phyloP scores from a whole-genome alignment of 1,284 basidiomycete species.

The Cystobasidium slooffiae region DNA sequence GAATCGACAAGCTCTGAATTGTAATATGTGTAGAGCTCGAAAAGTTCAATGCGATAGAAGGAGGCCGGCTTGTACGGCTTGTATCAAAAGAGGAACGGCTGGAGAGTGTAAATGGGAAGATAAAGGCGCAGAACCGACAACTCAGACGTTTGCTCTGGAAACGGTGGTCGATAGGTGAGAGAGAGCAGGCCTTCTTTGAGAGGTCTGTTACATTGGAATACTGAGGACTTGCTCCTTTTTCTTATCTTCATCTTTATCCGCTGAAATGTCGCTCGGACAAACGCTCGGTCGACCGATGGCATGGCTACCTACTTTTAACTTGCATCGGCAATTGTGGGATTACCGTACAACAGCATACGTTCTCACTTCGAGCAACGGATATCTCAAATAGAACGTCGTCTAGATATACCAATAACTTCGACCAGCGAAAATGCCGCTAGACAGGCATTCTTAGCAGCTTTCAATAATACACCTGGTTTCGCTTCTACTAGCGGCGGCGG shows the following conservation, averaged over 20 bases:
- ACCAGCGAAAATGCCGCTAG: slow-evolving; percentile 17
- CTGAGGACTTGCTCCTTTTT: neutral
- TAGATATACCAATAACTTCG: slow-evolving; percentile 15
- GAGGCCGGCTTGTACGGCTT: slow-evolving; percentile 25
- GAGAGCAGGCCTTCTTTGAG: neutral
- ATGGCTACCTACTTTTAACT: neutral
- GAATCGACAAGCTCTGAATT: slow-evolving; percentile 32
- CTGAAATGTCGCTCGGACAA: slow-evolving; percentile 2
- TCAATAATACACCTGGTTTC: neutral
- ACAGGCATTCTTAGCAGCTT: slow-evolving; percentile 18
- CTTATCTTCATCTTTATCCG: neutral
- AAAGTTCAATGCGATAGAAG: slow-evolving; percentile 33
- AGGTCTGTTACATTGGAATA: no score
- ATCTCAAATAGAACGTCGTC: slow-evolving; percentile 18
- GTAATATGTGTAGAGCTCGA: slow-evolving; percentile 28
- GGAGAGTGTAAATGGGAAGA: slow-evolving; percentile 37
- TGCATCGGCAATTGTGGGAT: neutral
- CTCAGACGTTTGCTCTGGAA: slow-evolving; percentile 35
- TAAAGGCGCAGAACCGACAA: slow-evolving; percentile 6
- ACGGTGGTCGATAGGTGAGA: slow-evolving; percentile 34
- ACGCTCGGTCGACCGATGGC: slow-evolving; percentile 13
- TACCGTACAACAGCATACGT: slow-evolving; percentile 13
- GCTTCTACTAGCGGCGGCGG: neutral
- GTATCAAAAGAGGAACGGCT: slow-evolving; percentile 29
- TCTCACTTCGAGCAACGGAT: slow-evolving; percentile 26